Evolutionary conservation across 768 basidiomycete genomes (phyloP).

Genomic region (Daedalea quercina): DNA sequence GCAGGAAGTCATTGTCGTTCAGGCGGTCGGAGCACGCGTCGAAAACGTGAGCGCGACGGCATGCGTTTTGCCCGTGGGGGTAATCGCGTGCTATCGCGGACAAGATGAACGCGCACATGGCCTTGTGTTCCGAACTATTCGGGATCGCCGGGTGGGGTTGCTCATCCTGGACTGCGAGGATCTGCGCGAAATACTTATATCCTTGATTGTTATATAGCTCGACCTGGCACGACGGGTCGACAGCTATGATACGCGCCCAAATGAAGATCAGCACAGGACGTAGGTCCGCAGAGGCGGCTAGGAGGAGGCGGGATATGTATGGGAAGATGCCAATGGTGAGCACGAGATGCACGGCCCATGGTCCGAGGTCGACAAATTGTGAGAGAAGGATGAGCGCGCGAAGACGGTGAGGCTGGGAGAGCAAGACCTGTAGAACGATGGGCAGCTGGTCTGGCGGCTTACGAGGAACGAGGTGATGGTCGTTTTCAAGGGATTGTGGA

Average conservation of each 20-base stretch:
- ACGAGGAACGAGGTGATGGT: slow-evolving; percentile 63
- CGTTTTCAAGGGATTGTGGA: slow-evolving; percentile 11
- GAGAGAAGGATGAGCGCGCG: slow-evolving; percentile 93
- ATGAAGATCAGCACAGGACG: slow-evolving; percentile 98
- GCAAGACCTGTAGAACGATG: slow-evolving; percentile 93
- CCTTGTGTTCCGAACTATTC: slow-evolving; percentile 91
- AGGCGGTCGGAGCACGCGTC: slow-evolving; percentile 81
- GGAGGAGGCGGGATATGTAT: slow-evolving; percentile 93
- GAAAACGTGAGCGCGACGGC: slow-evolving; percentile 75
- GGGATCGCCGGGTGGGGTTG: slow-evolving; percentile 51
- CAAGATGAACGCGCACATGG: slow-evolving; percentile 98
- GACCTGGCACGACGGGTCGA: slow-evolving; percentile 88
- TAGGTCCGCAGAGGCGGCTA: slow-evolving; percentile 92
- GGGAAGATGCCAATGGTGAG: slow-evolving; percentile 97
- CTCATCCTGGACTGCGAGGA: slow-evolving; percentile 66
- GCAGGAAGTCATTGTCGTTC: slow-evolving; percentile 84
- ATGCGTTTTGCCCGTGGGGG: slow-evolving; percentile 80
- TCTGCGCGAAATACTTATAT: slow-evolving; percentile 80
- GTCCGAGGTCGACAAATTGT: slow-evolving; percentile 96
- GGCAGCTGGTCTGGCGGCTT: slow-evolving; percentile 97
- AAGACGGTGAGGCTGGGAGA: slow-evolving; percentile 93
- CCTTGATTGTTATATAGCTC: slow-evolving; percentile 82
- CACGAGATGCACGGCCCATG: slow-evolving; percentile 97
- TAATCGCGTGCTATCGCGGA: slow-evolving; percentile 87
- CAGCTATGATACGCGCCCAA: slow-evolving; percentile 95